Evolutionary conservation across 805 yeast genomes (phyloP), one percentile per base, ranked within the genome.

Genomic region (Suhomyces faveliae): DNA sequence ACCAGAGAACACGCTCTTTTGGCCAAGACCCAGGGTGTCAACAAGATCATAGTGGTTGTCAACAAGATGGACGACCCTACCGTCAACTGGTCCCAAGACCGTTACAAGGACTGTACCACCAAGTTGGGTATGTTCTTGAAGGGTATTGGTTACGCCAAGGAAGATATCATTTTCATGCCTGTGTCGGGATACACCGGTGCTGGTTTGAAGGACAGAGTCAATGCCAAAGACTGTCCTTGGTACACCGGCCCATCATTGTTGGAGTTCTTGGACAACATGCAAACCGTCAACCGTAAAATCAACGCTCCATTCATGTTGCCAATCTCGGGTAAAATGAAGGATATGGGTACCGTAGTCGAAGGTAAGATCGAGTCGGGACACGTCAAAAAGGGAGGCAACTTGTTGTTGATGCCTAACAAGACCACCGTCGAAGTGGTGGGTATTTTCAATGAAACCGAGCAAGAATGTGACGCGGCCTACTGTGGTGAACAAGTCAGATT

Each of bases 11-110:
- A 92, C 65, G 98, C 98, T 10, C 76, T 92, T 51, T 78, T 92
- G 66, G 99, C 99, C 53, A 94, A 92, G 78, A 94, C 97, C 45
- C 98, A 92, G 74, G 99, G 99, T 74, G 97, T 92, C 53, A 89
- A 92, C 77, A 87, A 85, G 68, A 80, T 92, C 68, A 78, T 94
- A 54, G 97, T 92, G 50, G 97, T 87, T 46, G 90, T 92, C 58
- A 94, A 94, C 78, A 94, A 94, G 81, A 92, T 94, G 98, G 99
- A 94, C 73, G 99, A 94, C 65, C 87, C 96, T 42, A 94, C 99
- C 43, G 99, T 94, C 41, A 71, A 69, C 54, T 94, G 99, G 99
- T 87, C 97, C 21, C 81, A 91, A 73, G 96, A 87, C 65, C 87
- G 99, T 72, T 94, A 89, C 69, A 89, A 88, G 59, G 98, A 94